Percentiles rank a stretch among this genome's conserved stretches.
Evolutionary conservation across 2,329 filamentous ascomycete genomes (phyloP).

Genomic region (Phialocephala subalpina): DNA sequence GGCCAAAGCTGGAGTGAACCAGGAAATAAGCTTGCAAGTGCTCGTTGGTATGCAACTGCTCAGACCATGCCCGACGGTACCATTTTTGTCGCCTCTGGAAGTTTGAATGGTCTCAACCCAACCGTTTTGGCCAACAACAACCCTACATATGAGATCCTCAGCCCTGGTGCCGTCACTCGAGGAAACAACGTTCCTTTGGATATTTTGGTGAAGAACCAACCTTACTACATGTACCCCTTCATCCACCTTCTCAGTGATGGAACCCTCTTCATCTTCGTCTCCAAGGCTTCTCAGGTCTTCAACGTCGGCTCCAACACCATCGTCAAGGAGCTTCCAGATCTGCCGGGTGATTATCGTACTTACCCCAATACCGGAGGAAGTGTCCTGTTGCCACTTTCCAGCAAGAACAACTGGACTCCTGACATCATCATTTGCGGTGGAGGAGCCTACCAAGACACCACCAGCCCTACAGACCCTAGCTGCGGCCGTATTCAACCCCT

Average conservation of each 20-base stretch:
- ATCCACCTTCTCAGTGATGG: slow-evolving; percentile 65
- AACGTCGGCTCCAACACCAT: slow-evolving; percentile 55
- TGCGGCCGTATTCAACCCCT: slow-evolving; percentile 64
- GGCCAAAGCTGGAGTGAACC: slow-evolving; percentile 62
- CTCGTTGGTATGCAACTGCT: slow-evolving; percentile 67
- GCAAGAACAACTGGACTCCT: slow-evolving; percentile 58
- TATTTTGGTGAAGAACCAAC: slow-evolving; percentile 63
- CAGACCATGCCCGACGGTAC: slow-evolving; percentile 65
- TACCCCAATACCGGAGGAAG: slow-evolving; percentile 68
- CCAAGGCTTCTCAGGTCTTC: slow-evolving; percentile 64
- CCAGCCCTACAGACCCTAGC: slow-evolving; percentile 63
- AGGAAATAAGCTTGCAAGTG: slow-evolving; percentile 59
- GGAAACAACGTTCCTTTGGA: slow-evolving; percentile 59
- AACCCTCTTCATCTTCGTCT: slow-evolving; percentile 62
- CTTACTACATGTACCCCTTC: slow-evolving; percentile 72
- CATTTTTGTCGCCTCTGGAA: slow-evolving; percentile 67
- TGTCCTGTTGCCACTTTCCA: slow-evolving; percentile 61
- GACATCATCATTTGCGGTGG: slow-evolving; percentile 66
- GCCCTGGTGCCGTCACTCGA: slow-evolving; percentile 53
- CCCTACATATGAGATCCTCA: slow-evolving; percentile 68
- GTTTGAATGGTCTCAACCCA: slow-evolving; percentile 64
- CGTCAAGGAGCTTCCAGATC: slow-evolving; percentile 56
- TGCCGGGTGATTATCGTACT: slow-evolving; percentile 63
- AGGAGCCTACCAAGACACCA: slow-evolving; percentile 66
- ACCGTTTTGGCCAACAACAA: slow-evolving; percentile 64